These are phyloP conservation scores for Acorus gramineus DNA, from an alignment of 106 monocot species.

Conservation along the genomic window DNA sequence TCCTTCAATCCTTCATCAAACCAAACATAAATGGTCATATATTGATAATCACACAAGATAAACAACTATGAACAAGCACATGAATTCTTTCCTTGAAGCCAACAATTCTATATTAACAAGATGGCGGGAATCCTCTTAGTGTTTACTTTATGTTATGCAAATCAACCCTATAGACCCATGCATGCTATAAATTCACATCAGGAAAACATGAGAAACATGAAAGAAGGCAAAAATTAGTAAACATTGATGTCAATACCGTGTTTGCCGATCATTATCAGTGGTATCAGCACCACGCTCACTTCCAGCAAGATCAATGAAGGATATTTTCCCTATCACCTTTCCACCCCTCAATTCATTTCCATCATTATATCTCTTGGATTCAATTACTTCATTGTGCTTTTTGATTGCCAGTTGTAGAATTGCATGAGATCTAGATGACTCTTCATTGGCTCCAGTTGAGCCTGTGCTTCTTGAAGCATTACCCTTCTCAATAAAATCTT, in stretches of 20 bases:
- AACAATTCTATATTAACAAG: too few relatives aligned
- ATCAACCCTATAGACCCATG: too few relatives aligned
- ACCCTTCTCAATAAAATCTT: constrained; percentile 91
- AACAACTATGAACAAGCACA: too few relatives aligned
- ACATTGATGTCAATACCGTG: constrained; percentile 36
- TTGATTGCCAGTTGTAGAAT: constrained; percentile 85
- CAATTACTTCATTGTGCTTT: constrained; percentile 52
- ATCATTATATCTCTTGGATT: constrained; percentile 41
- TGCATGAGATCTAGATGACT: constrained; percentile 94
- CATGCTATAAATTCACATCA: too few relatives aligned
- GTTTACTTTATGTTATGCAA: too few relatives aligned
- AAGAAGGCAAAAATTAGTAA: background rate
- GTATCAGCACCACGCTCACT: constrained; percentile 99
- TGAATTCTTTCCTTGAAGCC: too few relatives aligned
- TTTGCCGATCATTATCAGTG: constrained; percentile 96
- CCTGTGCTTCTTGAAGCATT: constrained; percentile 91
- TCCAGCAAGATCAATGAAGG: constrained; percentile 97
- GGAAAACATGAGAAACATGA: too few relatives aligned
- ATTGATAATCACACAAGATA: constrained; percentile 1
- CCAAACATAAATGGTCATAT: constrained; percentile 10
- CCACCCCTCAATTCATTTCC: constrained; percentile 33
- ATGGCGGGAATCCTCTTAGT: too few relatives aligned
- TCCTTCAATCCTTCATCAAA: constrained; percentile 77
- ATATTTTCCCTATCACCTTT: constrained; percentile 86
- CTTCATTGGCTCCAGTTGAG: constrained; percentile 95